Base-by-base conservation (phyloP, 2,329 filamentous ascomycete species). In the Aureobasidium uvarum region DNA sequence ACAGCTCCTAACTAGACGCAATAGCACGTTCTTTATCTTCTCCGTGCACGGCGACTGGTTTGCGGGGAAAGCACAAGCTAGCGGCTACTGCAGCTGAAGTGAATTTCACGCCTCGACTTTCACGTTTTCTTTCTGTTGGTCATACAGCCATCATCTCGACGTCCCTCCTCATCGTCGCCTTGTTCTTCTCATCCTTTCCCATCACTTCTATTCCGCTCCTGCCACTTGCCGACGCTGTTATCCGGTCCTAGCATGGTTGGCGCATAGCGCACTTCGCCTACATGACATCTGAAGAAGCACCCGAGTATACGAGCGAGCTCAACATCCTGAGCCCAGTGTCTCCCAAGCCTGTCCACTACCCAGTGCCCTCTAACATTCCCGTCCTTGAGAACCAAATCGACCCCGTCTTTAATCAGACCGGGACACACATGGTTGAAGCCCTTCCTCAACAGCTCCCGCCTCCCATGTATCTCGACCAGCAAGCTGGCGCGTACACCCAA, bases 331-430 rank as follows among this genome's bases (percentile, higher is more conserved):
- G 86, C 73, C 88, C 89, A 69, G 85, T 89, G 73, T 90, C 87
- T 74, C 89, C 89, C 73, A 86, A 87, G 71, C 88, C 88, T 70
- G 77, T 89, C 71, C 86, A 90, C 76, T 80, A 87, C 70, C 83
- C 87, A 70, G 85, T 88, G 76, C 86, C 87, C 62, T 83, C 86
- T 70, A 88, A 86, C 70, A 89, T 90, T 67, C 86, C 88, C 66
- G 84, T 91, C 64, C 80, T 90, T 72, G 83, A 87, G 74, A 86
- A 88, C 74, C 87, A 89, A 78, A 90, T 86, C 84, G 87, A 91
- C 77, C 86, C 86, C 64, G 79, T 84, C 71, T 89, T 89, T 81
- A 87, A 88, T 77, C 86, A 89, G 75, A 86, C 86, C 65, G 31
- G 45, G 14, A 52, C 65, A 18, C 65, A 66, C 23, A 66, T 66